phyloP scores from a whole-genome alignment of 2,329 filamentous ascomycete genomes.

The Aspergillus tubingensis region DNA sequence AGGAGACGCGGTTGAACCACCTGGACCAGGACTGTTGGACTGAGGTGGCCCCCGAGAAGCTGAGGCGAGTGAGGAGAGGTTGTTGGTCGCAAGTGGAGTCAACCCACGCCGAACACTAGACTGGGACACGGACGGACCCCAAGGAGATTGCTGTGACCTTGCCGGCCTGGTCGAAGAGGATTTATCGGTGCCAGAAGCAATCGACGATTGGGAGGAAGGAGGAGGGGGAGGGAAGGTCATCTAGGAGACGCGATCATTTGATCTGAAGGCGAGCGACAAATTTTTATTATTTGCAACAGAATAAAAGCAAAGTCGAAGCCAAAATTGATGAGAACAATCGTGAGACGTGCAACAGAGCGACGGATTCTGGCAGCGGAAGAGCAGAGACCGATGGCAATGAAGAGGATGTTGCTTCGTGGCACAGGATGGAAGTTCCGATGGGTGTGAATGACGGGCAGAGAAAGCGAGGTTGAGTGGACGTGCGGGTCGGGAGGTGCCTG shows the following conservation, averaged over 20 bases:
- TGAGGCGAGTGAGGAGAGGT: constrained; percentile 47
- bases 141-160: constrained; percentile 56
- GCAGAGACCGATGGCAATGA: constrained; percentile 22
- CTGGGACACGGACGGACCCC: constrained; percentile 58
- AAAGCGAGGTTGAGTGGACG: constrained; percentile 30
- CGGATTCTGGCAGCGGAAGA: constrained; percentile 17
- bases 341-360: constrained; percentile 10
- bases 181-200: constrained; percentile 54
- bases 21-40: constrained; percentile 52
- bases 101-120: constrained; percentile 58
- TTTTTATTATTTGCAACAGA: constrained; percentile 30
- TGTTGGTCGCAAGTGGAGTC: constrained; percentile 59
- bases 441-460: constrained; percentile 27
- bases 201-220: constrained; percentile 54
- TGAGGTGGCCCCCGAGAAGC: constrained; percentile 48
- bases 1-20: constrained; percentile 53
- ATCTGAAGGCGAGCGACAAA: constrained; percentile 44
- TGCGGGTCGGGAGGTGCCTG: constrained; percentile 25
- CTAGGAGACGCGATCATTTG: constrained; percentile 57
- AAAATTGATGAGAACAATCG: constrained; percentile 11
- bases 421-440: constrained; percentile 30
- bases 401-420: constrained; percentile 30
- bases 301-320: constrained; percentile 11
- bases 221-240: constrained; percentile 59
- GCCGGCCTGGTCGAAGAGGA: constrained; percentile 47